Conservation (phyloP, 176 grass and related monocot genomes). For the Eragrostis nindensis region DNA sequence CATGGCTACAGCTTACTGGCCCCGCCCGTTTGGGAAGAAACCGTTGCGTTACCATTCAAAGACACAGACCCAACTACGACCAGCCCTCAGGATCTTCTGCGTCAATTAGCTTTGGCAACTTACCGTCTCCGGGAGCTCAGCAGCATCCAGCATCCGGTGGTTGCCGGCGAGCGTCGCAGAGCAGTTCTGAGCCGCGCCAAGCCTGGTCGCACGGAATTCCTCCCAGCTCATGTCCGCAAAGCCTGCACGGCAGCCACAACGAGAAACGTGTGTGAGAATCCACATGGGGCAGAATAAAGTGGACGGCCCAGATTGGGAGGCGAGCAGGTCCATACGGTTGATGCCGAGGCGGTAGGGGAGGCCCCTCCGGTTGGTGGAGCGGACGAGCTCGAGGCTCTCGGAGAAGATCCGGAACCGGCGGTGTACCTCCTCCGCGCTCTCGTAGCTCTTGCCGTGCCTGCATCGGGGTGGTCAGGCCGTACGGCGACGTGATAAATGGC, state of each 20-base stretch:
- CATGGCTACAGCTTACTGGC: neutral
- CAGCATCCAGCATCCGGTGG: constrained; percentile 63
- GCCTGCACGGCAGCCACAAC: constrained; percentile 41
- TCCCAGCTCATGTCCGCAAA: constrained; percentile 98
- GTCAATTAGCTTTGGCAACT: constrained; percentile 6
- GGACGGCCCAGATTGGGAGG: neutral
- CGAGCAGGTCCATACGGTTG: constrained; percentile 62
- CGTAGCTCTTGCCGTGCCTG: constrained; percentile 87
- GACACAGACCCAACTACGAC: neutral
- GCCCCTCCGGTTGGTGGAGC: constrained; percentile 69
- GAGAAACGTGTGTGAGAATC: neutral
- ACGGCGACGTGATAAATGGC: neutral
- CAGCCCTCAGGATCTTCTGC: constrained; percentile 11
- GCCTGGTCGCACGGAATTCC: constrained; percentile 72
- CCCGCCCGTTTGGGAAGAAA: neutral
- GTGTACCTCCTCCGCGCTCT: constrained; percentile 66
- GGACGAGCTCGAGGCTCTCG: constrained; percentile 78
- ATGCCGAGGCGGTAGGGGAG: constrained; percentile 87
- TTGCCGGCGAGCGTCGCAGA: constrained; percentile 87
- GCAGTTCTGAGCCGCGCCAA: constrained; percentile 92
- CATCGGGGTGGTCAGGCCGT: neutral
- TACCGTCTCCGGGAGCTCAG: constrained; percentile 69
- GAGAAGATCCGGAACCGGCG: constrained; percentile 77
- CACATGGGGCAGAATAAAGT: neutral
- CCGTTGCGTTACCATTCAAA: neutral